Evolutionary conservation across 768 basidiomycete species (phyloP).

Genomic region (Lactarius psammicola): DNA sequence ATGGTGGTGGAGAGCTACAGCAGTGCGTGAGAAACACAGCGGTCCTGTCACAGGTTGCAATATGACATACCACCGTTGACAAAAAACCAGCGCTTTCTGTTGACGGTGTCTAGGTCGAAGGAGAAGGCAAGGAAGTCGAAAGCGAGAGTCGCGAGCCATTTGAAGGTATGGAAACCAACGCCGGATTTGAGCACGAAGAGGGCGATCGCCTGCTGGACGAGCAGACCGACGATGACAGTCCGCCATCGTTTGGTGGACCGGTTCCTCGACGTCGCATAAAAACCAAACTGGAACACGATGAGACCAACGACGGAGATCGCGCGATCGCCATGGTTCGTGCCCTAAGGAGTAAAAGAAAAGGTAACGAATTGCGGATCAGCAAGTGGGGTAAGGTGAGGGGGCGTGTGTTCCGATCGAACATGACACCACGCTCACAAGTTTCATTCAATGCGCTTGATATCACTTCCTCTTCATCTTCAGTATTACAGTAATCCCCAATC

Average conservation of each 20-base stretch:
- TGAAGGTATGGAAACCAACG: slow-evolving; percentile 83
- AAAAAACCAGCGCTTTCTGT: slow-evolving; percentile 75
- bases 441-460: too few species aligned
- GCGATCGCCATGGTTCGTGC: slow-evolving; percentile 70
- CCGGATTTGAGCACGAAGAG: slow-evolving; percentile 84
- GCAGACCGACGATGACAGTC: slow-evolving; percentile 84
- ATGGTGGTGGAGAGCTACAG: slow-evolving; percentile 72
- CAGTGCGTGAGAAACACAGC: not conserved
- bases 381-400: too few species aligned
- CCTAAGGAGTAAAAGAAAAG: too few species aligned
- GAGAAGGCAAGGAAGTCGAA: slow-evolving; percentile 85
- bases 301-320: slow-evolving; percentile 81
- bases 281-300: slow-evolving; percentile 72
- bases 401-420: too few species aligned
- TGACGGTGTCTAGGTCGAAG: slow-evolving; percentile 63
- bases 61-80: slow-evolving; percentile 62
- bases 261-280: slow-evolving; percentile 65
- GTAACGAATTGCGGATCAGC: slow-evolving; percentile 13
- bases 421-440: too few species aligned
- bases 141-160: slow-evolving; percentile 77
- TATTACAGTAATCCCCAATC: too few species aligned
- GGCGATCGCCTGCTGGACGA: slow-evolving; percentile 82
- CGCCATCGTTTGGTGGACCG: slow-evolving; percentile 73
- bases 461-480: too few species aligned
- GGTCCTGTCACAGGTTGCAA: not conserved